phyloP scores from a whole-genome alignment of 2,329 filamentous ascomycete genomes.

The Incumbomyces delicatus region DNA sequence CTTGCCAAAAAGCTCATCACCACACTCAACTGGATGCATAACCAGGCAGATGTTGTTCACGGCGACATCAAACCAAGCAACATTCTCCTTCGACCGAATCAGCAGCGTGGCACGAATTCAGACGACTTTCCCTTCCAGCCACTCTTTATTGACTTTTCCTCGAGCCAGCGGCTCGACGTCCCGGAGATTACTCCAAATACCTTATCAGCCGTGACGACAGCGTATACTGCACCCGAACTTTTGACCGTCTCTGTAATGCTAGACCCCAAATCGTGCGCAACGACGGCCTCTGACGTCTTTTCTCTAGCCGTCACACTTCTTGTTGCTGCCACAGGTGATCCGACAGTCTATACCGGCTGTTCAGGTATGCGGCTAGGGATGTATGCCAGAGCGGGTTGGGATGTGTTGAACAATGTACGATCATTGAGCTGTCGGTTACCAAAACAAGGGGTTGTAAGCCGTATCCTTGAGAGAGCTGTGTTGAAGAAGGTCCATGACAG shows the following conservation, averaged over 20 bases:
- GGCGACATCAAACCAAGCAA: conserved; percentile 41
- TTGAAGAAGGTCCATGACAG: conserved; percentile 23
- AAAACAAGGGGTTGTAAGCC: conserved; percentile 32
- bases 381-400: conserved; percentile 36
- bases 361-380: conserved; percentile 32
- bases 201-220: conserved; percentile 34
- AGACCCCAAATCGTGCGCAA: conserved; percentile 26
- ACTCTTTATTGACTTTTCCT: conserved; percentile 38
- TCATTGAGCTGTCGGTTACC: conserved; percentile 31
- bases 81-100: conserved; percentile 27
- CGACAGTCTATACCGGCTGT: conserved; percentile 30
- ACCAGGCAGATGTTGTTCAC: conserved; percentile 32
- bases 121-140: conserved; percentile 29
- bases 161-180: conserved; percentile 24
- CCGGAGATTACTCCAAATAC: conserved; percentile 15
- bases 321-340: conserved; percentile 35
- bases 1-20: conserved; percentile 32
- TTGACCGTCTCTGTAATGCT: conserved; percentile 28
- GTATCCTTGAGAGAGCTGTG: conserved; percentile 29
- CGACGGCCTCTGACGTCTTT: conserved; percentile 35
- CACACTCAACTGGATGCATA: conserved; percentile 36
- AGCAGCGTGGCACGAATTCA: neutral
- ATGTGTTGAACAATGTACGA: conserved; percentile 32
- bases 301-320: conserved; percentile 37
- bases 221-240: conserved; percentile 38